These are phyloP conservation scores for Silene conica DNA, from an alignment of 148 eudicot species.

Conservation along the genomic window DNA sequence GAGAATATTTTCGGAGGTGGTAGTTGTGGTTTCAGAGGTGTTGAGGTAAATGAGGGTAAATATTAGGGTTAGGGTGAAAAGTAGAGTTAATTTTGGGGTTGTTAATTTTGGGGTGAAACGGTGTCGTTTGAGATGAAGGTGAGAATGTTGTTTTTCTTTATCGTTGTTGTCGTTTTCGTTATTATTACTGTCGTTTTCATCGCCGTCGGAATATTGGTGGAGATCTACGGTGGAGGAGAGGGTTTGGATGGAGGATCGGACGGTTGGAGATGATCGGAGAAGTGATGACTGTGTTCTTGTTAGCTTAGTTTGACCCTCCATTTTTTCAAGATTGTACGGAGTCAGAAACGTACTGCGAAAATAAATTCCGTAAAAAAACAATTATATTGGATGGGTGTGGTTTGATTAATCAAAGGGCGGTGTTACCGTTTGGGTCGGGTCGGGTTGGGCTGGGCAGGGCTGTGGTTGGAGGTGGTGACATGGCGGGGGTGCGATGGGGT, in stretches of 20 bases:
- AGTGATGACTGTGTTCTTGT: slow-evolving; percentile 74
- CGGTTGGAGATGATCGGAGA: slow-evolving; percentile 80
- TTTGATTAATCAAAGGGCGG: too few species aligned
- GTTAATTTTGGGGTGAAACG: not conserved
- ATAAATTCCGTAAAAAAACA: too few species aligned
- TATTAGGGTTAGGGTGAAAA: slow-evolving; percentile 28
- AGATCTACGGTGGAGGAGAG: slow-evolving; percentile 31
- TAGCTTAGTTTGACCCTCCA: slow-evolving; percentile 17
- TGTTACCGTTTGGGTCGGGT: not conserved
- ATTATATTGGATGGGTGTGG: too few species aligned
- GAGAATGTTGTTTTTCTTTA: too few species aligned
- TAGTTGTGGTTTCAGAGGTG: slow-evolving; percentile 33
- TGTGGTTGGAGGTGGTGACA: not conserved
- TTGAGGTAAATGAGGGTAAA: slow-evolving; percentile 34
- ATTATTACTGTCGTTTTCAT: not conserved
- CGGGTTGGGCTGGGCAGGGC: not conserved
- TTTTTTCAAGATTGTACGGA: not conserved
- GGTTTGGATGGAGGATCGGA: slow-evolving; percentile 78
- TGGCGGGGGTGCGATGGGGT: not conserved
- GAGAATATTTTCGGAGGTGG: slow-evolving; percentile 54
- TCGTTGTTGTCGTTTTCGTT: too few species aligned
- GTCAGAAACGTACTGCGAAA: too few species aligned
- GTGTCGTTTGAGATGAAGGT: not conserved
- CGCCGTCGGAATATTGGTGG: not conserved
- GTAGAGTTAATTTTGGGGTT: not conserved